Base-by-base conservation (phyloP, 768 basidiomycete genomes). In the Psilocybe tampanensis region DNA sequence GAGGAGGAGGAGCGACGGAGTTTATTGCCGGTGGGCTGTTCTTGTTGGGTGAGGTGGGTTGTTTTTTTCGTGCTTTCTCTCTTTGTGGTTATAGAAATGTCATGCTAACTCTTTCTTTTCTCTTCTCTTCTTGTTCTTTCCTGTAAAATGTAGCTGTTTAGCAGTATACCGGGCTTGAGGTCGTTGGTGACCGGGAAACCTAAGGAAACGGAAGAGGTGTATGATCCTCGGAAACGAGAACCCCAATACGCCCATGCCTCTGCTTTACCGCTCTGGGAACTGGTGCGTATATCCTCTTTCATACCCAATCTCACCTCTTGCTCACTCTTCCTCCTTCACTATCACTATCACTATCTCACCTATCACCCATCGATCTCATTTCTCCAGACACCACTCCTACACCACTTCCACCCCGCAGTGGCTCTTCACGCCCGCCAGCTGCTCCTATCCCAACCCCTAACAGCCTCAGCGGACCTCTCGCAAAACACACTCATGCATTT, bases 401-500 rank as follows among this genome's bases (percentile, higher is more conserved):
- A 83, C 58, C 96, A 98, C 70, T 94, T 88, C 70, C 97, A 99
- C 69, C 97, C 96, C 0, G 85, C 95, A 0, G 78, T 98, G 36
- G 84, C 92, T 0, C 84, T 96, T 1, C 93, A 95, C 64, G 90
- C 94, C 0, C 82, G 82, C 7, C 92, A 97, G 68, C 82, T 99
- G 11, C 81, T 98, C 47, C 66, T 76, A 1, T 82, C 80, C 8
- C 79, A 88, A 47, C 88, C 89, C 0, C 75, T 98, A 11, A 92
- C 93, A 0, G 89, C 91, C 9, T 88, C 85, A 8, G 82, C 93
- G 0, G 95, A 98, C 67, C 88, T 99, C 47, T 87, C 92, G 9
- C 86, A 94, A 55, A 95, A 97, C 75, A 95, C 95, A 0, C 84
- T 98, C 21, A 88, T 92, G 0, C 92, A 95, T 65, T 98, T 99